Conservation (phyloP, 306 rosid genomes). For the Oxytropis ochrocephala region DNA sequence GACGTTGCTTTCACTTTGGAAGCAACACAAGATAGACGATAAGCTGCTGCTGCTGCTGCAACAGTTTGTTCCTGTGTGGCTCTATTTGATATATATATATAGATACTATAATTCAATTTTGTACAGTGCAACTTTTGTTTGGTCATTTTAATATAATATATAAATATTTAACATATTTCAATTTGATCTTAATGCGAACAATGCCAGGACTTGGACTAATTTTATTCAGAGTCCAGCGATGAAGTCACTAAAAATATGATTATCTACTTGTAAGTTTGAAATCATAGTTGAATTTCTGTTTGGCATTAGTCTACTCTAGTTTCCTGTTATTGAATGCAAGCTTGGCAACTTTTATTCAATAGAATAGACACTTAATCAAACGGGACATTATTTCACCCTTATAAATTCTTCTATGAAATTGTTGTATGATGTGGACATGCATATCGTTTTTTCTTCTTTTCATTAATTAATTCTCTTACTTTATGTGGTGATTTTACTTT, state of each 20-base stretch:
- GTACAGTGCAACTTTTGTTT: too few relatives aligned
- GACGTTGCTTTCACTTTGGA: too few relatives aligned
- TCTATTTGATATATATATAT: too few relatives aligned
- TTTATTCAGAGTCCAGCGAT: not conserved
- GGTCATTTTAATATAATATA: not conserved
- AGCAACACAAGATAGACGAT: too few relatives aligned
- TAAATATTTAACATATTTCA: not conserved
- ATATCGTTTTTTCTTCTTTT: not conserved
- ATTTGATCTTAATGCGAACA: not conserved
- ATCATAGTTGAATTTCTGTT: not conserved
- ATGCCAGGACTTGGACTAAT: not conserved
- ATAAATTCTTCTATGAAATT: not conserved
- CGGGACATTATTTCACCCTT: not conserved
- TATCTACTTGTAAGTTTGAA: not conserved
- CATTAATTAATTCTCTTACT: not conserved
- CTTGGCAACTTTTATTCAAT: not conserved
- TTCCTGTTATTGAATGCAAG: not conserved
- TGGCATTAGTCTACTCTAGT: not conserved
- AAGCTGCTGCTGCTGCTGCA: too few relatives aligned
- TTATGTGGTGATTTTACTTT: not conserved
- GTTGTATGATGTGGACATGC: not conserved
- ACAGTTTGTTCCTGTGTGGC: too few relatives aligned
- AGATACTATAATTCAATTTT: too few relatives aligned
- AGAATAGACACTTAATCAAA: constrained; percentile 18
- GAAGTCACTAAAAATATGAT: not conserved